Percentiles rank a stretch among this genome's conserved stretches.
Evolutionary conservation across 306 rosid genomes (phyloP).

Genomic region (Cyamopsis tetragonoloba): DNA sequence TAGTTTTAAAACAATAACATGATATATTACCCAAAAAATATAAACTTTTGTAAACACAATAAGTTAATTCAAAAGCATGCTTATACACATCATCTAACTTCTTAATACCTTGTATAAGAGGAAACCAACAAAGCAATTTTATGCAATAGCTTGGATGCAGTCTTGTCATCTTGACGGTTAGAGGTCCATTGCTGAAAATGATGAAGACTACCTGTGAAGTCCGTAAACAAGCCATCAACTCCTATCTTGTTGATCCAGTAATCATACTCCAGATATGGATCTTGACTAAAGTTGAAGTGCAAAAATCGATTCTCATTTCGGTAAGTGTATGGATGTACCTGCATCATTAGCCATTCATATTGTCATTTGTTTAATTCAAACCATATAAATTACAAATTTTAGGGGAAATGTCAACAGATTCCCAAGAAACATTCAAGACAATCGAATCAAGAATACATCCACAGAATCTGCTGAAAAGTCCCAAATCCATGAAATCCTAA

Average conservation of each 20-base stretch:
- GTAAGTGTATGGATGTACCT: conserved; percentile 94
- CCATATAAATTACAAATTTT: not conserved
- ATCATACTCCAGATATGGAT: conserved; percentile 64
- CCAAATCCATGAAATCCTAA: not conserved
- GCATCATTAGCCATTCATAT: conserved; percentile 21
- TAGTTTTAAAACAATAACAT: not conserved
- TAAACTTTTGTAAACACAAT: not conserved
- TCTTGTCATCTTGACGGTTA: not conserved
- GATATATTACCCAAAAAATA: no score
- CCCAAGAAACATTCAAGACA: not conserved
- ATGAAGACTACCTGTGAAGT: conserved; percentile 87
- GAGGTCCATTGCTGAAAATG: conserved; percentile 57
- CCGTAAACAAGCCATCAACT: conserved; percentile 87
- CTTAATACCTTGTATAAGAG: conserved; percentile 5
- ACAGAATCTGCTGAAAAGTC: not conserved
- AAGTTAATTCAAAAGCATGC: not conserved
- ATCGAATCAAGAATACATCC: not conserved
- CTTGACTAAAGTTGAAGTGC: conserved; percentile 69
- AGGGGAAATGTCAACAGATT: not conserved
- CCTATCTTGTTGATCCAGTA: conserved; percentile 78
- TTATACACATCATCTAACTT: not conserved
- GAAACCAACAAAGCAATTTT: conserved; percentile 52
- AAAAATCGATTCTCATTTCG: conserved; percentile 60
- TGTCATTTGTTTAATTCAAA: conserved; percentile 10
- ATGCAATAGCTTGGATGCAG: conserved; percentile 53